Base-by-base conservation (phyloP, 2,329 filamentous ascomycete species). In the Aureobasidium vineae region DNA sequence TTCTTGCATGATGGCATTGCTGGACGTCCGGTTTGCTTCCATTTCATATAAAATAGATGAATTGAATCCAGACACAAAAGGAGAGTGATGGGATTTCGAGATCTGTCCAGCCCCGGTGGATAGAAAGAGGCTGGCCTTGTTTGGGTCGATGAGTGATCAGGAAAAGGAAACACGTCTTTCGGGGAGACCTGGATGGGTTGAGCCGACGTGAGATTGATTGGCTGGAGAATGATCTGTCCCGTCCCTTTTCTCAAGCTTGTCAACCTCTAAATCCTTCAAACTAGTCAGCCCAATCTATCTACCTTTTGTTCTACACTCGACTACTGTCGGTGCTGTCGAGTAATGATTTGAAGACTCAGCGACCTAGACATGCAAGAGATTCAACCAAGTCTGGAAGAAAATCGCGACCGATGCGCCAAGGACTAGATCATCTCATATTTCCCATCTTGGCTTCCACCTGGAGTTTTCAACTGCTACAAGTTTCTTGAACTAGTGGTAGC, bases 231-330 rank as follows among this genome's bases (percentile, higher is more conserved):
- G 28, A 38, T 47, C 31, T 23, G 57, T 47, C 41, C 57, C 57
- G 57, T 36, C 43, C 53, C 21, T 41, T 21, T 38, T 43, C 11
- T 38, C 23, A 15, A 16, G 54, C 26, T 45, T 43, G 38, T 23
- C 57, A 49, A 49, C 26, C 41, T 19, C 33, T 36, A 8, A 19
- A 38, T 57, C 23, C 26, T 47, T 16, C 5, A 19, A 5, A 45
- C 57, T 36, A 61, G 41, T 36, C 28, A 47, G 11, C 23, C n/a
- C 57, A 61, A 47, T 61, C 41, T 61, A 61, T 61, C 31, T 47
- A 36, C 36, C 57, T 49, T 61, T 61, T 23, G 13, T n/a, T 16
- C 16, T 49, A 26, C 21, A 13, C 10, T 7, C 21, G n/a, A 45
- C 54, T 59, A 59, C 40, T 59, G 54, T 33, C 10, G 10, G 41